Conservation (phyloP, 2,329 filamentous ascomycete species). For the Sarocladiaceae sp. region DNA sequence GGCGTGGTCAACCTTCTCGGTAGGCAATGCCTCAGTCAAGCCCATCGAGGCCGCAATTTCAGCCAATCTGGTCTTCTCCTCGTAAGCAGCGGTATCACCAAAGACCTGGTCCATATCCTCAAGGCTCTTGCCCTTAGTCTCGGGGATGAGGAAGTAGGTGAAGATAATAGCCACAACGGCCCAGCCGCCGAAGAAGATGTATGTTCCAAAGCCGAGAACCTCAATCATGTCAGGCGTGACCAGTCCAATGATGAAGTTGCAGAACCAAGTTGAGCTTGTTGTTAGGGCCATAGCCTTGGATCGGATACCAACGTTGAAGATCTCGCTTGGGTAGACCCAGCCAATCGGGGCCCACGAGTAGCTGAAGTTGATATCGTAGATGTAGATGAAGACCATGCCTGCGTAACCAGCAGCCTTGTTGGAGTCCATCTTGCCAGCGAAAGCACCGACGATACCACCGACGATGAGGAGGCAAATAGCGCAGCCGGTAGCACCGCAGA, state of each 20-base stretch:
- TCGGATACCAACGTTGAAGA: conserved; percentile 53
- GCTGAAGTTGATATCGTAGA: conserved; percentile 60
- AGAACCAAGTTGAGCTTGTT: conserved; percentile 41
- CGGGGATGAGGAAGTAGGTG: conserved; percentile 52
- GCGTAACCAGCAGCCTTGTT: conserved; percentile 41
- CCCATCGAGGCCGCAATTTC: conserved; percentile 22
- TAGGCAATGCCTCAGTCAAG: conserved; percentile 18
- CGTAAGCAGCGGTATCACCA: conserved; percentile 31
- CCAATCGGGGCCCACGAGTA: conserved; percentile 60
- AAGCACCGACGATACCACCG: conserved; percentile 43
- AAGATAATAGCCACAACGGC: conserved; percentile 45
- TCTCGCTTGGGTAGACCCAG: conserved; percentile 63
- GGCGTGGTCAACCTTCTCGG: conserved; percentile 15
- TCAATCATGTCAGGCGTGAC: conserved; percentile 45
- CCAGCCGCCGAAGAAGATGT: conserved; percentile 57
- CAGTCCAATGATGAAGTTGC: conserved; percentile 31
- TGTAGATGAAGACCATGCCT: conserved; percentile 62
- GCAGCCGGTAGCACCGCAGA: conserved; percentile 60
- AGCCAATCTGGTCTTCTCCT: conserved; percentile 26
- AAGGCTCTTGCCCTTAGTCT: conserved; percentile 51
- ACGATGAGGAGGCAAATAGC: conserved; percentile 53
- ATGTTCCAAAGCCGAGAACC: conserved; percentile 46
- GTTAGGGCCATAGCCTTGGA: conserved; percentile 58
- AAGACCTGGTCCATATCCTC: conserved; percentile 53
- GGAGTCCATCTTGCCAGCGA: conserved; percentile 31